Percentiles rank a stretch among this genome's conserved stretches.
Evolutionary conservation across 2,329 filamentous ascomycete genomes (phyloP).

Genomic region (Meredithiella fracta): DNA sequence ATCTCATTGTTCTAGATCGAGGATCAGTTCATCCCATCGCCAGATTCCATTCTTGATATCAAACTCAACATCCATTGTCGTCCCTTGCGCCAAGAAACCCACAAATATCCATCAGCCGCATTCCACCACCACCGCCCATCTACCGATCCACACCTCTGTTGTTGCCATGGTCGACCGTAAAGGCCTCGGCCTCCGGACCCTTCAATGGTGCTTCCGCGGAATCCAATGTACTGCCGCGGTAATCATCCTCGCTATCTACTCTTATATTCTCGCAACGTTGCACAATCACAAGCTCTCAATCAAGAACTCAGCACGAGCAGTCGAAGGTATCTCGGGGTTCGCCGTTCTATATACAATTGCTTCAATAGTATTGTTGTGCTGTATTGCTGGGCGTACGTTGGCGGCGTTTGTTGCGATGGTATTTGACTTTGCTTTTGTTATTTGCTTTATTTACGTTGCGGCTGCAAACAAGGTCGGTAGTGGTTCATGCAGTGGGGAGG

Average conservation of each 20-base stretch:
- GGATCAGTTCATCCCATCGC: neutral
- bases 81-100: neutral
- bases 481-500: slow-evolving; percentile 39
- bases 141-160: neutral
- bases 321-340: slow-evolving; percentile 61
- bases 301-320: slow-evolving; percentile 49
- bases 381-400: slow-evolving; percentile 55
- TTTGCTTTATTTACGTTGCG: slow-evolving; percentile 67
- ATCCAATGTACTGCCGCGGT: slow-evolving; percentile 57
- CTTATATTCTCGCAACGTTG: slow-evolving; percentile 68
- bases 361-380: slow-evolving; percentile 62
- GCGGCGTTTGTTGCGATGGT: slow-evolving; percentile 58
- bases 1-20: neutral
- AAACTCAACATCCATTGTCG: neutral
- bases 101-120: neutral
- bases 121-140: neutral
- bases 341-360: slow-evolving; percentile 59
- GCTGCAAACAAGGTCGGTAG: slow-evolving; percentile 55
- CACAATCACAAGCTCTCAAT: slow-evolving; percentile 47
- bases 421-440: slow-evolving; percentile 61
- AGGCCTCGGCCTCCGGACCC: slow-evolving; percentile 36
- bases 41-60: neutral
- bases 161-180: slow-evolving; percentile 1
- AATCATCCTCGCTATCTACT: slow-evolving; percentile 63
- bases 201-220: slow-evolving; percentile 55